Evolutionary conservation across 1,139 yeast species (phyloP).

Genomic region (Sugiyamaella paludigena): DNA sequence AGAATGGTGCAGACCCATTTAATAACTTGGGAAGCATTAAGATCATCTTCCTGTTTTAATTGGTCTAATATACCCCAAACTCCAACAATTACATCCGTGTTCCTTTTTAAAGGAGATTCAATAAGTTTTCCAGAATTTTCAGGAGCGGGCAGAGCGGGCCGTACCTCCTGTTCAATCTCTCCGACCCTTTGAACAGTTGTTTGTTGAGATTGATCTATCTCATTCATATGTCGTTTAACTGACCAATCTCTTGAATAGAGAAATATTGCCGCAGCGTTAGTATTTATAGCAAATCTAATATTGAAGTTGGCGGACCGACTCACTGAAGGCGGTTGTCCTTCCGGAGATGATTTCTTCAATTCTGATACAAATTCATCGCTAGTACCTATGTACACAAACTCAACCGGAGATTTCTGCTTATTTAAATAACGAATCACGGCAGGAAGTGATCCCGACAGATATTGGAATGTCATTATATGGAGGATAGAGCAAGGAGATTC

Average conservation of each 20-base stretch:
- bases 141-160: too few relatives aligned
- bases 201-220: too few relatives aligned
- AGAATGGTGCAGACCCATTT: conserved; percentile 12
- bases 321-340: neutral
- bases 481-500: too few relatives aligned
- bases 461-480: neutral
- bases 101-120: too few relatives aligned
- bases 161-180: too few relatives aligned
- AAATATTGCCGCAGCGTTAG: neutral
- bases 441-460: conserved; percentile 5
- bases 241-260: conserved; percentile 13
- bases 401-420: neutral
- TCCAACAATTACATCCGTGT: neutral
- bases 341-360: conserved; percentile 3
- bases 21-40: conserved; percentile 7
- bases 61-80: conserved; percentile 16
- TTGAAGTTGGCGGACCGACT: conserved; percentile 8
- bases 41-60: conserved; percentile 6
- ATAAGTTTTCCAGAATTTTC: too few relatives aligned
- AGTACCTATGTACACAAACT: conserved; percentile 12
- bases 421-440: conserved; percentile 7
- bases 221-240: too few relatives aligned
- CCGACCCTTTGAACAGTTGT: too few relatives aligned
- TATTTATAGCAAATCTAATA: conserved; percentile 11
- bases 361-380: conserved; percentile 11